Evolutionary conservation across 805 yeast species (phyloP).

Genomic region (Saturnispora ahearnii): DNA sequence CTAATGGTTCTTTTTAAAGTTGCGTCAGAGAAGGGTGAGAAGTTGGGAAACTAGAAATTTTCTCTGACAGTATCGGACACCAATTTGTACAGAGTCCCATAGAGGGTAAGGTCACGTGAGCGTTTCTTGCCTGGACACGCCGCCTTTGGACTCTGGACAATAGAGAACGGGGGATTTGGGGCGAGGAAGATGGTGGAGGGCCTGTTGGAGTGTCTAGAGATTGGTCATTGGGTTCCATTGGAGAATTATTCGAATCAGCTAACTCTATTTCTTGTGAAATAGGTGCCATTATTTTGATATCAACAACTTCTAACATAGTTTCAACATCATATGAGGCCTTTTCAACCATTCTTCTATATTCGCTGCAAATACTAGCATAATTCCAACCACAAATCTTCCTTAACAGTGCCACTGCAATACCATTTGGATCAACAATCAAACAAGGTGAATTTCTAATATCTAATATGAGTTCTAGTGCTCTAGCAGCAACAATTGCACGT

Average conservation of each 20-base stretch:
- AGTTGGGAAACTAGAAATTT: background rate
- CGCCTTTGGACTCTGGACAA: background rate
- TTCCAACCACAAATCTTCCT: slow-evolving; percentile 86
- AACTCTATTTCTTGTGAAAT: slow-evolving; percentile 38
- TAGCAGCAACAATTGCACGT: slow-evolving; percentile 48
- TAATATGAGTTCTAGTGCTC: slow-evolving; percentile 56
- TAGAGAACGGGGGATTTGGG: slow-evolving; percentile 49
- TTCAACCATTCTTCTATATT: slow-evolving; percentile 67
- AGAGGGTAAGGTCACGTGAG: slow-evolving; percentile 5
- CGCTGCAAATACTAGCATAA: slow-evolving; percentile 73
- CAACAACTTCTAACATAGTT: slow-evolving; percentile 58
- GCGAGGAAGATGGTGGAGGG: slow-evolving; percentile 30
- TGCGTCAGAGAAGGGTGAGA: background rate
- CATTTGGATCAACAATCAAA: slow-evolving; percentile 69
- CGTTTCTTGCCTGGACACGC: background rate
- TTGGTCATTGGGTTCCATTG: background rate
- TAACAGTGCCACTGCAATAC: slow-evolving; percentile 70
- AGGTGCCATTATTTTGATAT: background rate
- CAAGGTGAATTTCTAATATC: slow-evolving; percentile 59
- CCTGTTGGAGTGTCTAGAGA: background rate
- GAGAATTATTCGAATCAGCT: slow-evolving; percentile 28
- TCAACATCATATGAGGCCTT: slow-evolving; percentile 74
- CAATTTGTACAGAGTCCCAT: background rate
- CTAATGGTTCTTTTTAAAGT: background rate
- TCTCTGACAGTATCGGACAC: background rate